Base-by-base conservation (phyloP, 176 grass and related monocot species). In the Pontederia paniculata region DNA sequence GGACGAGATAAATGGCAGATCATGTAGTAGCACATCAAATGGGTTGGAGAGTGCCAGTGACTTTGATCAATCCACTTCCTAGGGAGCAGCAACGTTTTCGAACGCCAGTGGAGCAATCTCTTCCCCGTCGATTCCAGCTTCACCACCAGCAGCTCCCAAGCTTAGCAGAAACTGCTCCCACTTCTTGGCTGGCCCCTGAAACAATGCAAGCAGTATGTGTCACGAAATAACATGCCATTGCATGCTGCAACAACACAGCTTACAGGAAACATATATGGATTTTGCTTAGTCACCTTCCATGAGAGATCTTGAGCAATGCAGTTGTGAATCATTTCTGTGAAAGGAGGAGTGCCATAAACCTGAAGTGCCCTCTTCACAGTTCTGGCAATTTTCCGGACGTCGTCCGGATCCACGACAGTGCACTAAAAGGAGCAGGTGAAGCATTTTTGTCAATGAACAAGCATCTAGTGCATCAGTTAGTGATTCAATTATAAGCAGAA, bases 301-400 rank as follows among this genome's bases (percentile, higher is more conserved):
- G 86, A 97, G 48, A 97, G 77, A 9, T 97, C 91, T 81, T 79
- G 86, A 14, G 50, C 55, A 82, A 97, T 97, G 77, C 91, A 97
- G 59, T 97, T 97, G 68, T 60, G 73, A 57, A 84, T 78, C 91
- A 97, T 97, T 51, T 73, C 66, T 1, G 70, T 1, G 52, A 89
- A 83, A 4, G 55, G 66, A 69, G 76, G 44, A 4, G 80, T 97
- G 55, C 86, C 83, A 12, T 90, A 52, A 45, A 84, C 48, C 52
- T 76, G 81, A 46, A 87, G 64, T 10, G 79, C 80, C 9, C 85
- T 83, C 48, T 84, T 87, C 64, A 90, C 44, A 12, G 91, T 84
- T 16, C 51, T 76, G 10, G 66, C 68, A 3, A 84, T 74, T 70
- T 84, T 97, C 65, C 76, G 21, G 0, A 84, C 83, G 15, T 97